Evolutionary conservation across 108 stramenopile genomes (phyloP), one percentile per base, ranked within the genome.

Genomic region (Ochromonas danica): DNA sequence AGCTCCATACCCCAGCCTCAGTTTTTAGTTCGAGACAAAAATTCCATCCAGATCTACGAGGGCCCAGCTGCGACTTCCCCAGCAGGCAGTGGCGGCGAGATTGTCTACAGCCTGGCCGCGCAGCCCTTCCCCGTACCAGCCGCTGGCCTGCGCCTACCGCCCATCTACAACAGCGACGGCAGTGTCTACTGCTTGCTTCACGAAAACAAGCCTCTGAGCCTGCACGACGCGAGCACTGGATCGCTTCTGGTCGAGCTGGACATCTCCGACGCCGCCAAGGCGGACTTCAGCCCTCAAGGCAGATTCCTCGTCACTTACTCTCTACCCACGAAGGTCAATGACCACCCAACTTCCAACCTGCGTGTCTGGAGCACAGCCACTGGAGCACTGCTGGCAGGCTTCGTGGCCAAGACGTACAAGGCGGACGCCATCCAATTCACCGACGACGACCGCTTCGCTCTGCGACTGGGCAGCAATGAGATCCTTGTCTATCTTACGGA

Each of bases 351-450:
- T 14, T 6, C 14, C 72, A 75, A 75, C 38, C 35, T 75, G 27
- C 36, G 31, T 35, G 72, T 75, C 6, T 75, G 72, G 72, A 27
- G 31, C 51, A 60, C 31, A 6, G 6, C 45, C 22, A 14, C 35
- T 67, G 94, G 92, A 45, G 77, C 43, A 35, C 79, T 87, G 31
- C 42, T 92, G 1, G 84, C 80, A 25, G 87, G 91, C 22, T 91
- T 95, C 40, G 78, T 75, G n/a, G 88, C 88, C 61, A 92, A 91
- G 79, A 60, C 43, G 25, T 79, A 92, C 63, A 90, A 85, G 61
- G 85, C 90, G 41, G 86, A 88, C 0, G 88, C 90, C 62, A 36
- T 97, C 38, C 93, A 96, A 77, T 97, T 92, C 93, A 94, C 92
- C 43, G 78, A 88, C 61, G 93, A 97, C 80, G 96, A 97, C 85